phyloP scores from a whole-genome alignment of 148 eudicot species.

The Pharnaceum exiguum region DNA sequence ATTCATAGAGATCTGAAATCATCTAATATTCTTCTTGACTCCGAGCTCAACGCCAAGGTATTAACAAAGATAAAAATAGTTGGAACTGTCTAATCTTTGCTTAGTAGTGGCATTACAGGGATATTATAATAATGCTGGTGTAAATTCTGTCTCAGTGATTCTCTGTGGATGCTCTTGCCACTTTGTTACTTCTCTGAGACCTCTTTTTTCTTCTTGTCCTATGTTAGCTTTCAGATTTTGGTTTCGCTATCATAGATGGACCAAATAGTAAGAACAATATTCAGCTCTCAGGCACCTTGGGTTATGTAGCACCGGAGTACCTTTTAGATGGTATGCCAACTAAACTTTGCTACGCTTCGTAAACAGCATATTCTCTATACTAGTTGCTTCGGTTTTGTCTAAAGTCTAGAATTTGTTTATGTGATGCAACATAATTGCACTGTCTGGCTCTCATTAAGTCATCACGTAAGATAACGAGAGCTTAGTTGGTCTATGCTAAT shows the following conservation, averaged over 20 bases:
- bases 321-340: constrained; percentile 66
- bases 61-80: background rate
- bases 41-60: constrained; percentile 76
- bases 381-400: constrained; percentile 11
- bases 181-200: background rate
- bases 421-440: constrained; percentile 14
- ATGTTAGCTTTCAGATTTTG: constrained; percentile 77
- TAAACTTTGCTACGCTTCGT: background rate
- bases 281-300: constrained; percentile 83
- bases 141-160: constrained; percentile 1
- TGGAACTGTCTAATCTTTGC: background rate
- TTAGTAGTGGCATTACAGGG: background rate
- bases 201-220: background rate
- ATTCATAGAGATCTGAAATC: constrained; percentile 89
- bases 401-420: background rate
- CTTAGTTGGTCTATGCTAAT: constrained; percentile 14
- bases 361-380: constrained; percentile 7
- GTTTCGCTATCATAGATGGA: constrained; percentile 58
- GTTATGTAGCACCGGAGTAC: constrained; percentile 91
- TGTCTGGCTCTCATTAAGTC: constrained; percentile 12
- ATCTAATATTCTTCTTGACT: constrained; percentile 72
- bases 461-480: constrained; percentile 7
- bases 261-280: constrained; percentile 46
- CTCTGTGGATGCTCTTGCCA: background rate
- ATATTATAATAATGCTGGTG: background rate